Evolutionary conservation across 306 rosid genomes (phyloP).

Genomic region (Lithocarpus polystachyus): DNA sequence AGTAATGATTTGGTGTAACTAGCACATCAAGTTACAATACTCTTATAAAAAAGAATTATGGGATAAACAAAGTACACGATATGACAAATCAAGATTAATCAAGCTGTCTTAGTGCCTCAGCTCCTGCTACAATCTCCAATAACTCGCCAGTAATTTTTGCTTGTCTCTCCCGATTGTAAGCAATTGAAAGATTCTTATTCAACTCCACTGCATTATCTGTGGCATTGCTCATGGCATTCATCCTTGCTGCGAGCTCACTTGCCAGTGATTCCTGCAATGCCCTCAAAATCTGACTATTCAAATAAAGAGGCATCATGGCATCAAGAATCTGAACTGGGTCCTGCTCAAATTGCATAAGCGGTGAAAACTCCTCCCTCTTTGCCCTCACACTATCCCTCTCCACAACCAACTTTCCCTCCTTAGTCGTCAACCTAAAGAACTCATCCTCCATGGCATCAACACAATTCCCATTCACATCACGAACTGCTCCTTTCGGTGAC

Average conservation of each 20-base stretch:
- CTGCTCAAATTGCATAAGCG: constrained; percentile 70
- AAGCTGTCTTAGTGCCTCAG: constrained; percentile 50
- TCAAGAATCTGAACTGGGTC: constrained; percentile 83
- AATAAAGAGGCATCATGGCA: constrained; percentile 84
- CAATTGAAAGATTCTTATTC: constrained; percentile 47
- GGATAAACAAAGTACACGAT: background rate
- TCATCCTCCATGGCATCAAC: constrained; percentile 62
- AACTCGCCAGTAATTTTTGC: constrained; percentile 75
- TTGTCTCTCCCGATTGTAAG: constrained; percentile 63
- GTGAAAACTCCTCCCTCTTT: constrained; percentile 26
- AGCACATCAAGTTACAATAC: background rate
- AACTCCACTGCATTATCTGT: constrained; percentile 74
- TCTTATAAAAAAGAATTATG: background rate
- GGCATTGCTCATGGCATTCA: constrained; percentile 77
- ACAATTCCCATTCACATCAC: constrained; percentile 51
- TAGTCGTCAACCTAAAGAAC: constrained; percentile 62
- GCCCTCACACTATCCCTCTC: constrained; percentile 38
- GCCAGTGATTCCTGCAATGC: constrained; percentile 79
- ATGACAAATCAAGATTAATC: constrained; percentile 30
- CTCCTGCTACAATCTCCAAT: constrained; percentile 82
- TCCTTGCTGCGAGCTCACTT: constrained; percentile 84
- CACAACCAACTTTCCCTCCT: constrained; percentile 59
- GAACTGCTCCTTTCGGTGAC: constrained; percentile 39
- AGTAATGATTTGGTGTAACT: background rate
- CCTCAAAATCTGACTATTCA: constrained; percentile 70